Evolutionary conservation across 768 basidiomycete species (phyloP), one percentile per base, ranked within the genome.

Genomic region (Pleurotus djamor): DNA sequence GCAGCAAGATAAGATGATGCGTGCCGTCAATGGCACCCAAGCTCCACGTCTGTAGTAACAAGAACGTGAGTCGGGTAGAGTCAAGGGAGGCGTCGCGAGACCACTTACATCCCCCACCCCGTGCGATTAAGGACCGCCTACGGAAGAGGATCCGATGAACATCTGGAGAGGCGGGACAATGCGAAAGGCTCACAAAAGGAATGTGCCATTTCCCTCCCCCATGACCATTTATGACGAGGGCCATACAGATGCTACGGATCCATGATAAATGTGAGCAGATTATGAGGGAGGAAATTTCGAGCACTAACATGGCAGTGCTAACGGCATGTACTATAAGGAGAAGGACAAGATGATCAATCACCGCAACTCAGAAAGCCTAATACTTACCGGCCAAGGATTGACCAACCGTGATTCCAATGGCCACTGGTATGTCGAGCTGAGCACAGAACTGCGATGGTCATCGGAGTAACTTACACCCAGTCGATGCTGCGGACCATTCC

Each of bases 121-220:
- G 65, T 64, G 7, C 69, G 62, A 52, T 68, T 71, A 3, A 71
- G 58, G 7, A 71, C 66, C 3, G 69, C 67, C 69, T 71, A 33
- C 12, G 35, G 36, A 32, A 7, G 38, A 9, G 14, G 1, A 21
- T 14, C n/a, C n/a, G n/a, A n/a, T n/a, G n/a, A 41, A 41, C 38
- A 41, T 7, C 6, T 38, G 5, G 48, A 7, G 10, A 13, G 41
- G 21, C 28, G 21, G 35, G 32, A 13, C 44, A 3, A 13, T 7
- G 50, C n/a, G 5, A n/a, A 48, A 48, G 13, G n/a, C 70, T 33
- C 54, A 72, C 71, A 52, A 72, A 72, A 4, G 71, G 69, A 38
- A 72, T 60, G 59, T 69, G 68, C 71, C 71, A 72, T 52, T 69
- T 68, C n/a, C 69, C 71, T 13, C 69, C 71, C 4, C 63, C 71